Percentiles rank a stretch among this genome's conserved stretches.
Conservation (phyloP, 352 stramenopile species). For the Phytophthora pisi region DNA sequence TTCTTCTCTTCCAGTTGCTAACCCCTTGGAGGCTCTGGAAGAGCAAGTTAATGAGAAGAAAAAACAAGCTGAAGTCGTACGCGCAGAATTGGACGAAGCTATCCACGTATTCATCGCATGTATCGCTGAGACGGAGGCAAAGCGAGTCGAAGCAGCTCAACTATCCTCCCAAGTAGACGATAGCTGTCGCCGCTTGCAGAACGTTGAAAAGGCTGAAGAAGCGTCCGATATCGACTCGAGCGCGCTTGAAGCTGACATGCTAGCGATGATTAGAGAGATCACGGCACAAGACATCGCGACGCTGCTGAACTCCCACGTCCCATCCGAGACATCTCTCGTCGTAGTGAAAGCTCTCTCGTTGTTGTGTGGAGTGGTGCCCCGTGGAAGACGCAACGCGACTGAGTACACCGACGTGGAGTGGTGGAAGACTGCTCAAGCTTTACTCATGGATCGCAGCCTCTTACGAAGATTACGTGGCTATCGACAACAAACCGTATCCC, state of each 20-base stretch:
- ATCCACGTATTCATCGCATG: constrained; percentile 67
- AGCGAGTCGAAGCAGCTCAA: constrained; percentile 47
- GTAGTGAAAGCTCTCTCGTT: constrained; percentile 83
- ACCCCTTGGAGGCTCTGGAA: constrained; percentile 27
- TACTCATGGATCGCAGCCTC: constrained; percentile 81
- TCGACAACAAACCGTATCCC: constrained; percentile 48
- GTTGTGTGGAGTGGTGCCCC: constrained; percentile 61
- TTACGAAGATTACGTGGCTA: constrained; percentile 64
- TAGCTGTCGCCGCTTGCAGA: constrained; percentile 55
- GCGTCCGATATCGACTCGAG: constrained; percentile 52
- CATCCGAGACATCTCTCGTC: constrained; percentile 52
- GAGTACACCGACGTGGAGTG: constrained; percentile 82
- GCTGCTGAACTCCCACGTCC: constrained; percentile 64
- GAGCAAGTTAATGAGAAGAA: constrained; percentile 31
- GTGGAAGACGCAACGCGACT: constrained; percentile 52
- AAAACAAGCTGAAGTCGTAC: constrained; percentile 13
- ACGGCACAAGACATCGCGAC: constrained; percentile 76
- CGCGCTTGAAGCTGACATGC: constrained; percentile 66
- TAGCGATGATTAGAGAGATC: constrained; percentile 64
- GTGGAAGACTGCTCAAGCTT: constrained; percentile 79
- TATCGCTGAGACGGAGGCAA: constrained; percentile 76
- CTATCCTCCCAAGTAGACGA: constrained; percentile 65
- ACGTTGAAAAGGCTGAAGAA: constrained; percentile 56
- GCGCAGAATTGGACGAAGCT: constrained; percentile 45
- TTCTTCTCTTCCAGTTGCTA: not conserved